Conservation (phyloP, 805 yeast species). For the Zygosaccharomyces bailii region DNA sequence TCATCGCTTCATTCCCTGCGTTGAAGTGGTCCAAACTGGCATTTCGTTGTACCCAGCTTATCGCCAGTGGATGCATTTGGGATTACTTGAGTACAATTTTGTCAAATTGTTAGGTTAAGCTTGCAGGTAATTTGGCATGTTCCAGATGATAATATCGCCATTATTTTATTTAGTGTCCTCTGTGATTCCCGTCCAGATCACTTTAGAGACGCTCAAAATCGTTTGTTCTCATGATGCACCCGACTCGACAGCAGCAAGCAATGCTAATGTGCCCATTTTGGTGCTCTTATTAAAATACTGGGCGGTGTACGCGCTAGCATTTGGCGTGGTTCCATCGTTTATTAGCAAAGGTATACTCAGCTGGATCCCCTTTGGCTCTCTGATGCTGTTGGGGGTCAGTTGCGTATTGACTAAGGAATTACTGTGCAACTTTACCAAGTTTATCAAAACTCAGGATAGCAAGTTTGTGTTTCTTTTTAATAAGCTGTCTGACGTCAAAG, state of each 20-base stretch:
- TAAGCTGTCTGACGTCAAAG: slow-evolving; percentile 17
- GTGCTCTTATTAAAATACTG: slow-evolving; percentile 24
- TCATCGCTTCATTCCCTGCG: background rate
- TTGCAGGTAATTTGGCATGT: background rate
- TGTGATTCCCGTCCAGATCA: slow-evolving; percentile 25
- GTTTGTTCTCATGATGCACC: slow-evolving; percentile 5
- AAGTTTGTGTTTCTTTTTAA: slow-evolving; percentile 16
- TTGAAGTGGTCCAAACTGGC: background rate
- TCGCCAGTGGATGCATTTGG: background rate
- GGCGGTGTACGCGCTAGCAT: slow-evolving; percentile 19
- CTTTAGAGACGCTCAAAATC: slow-evolving; percentile 21
- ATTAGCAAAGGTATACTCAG: slow-evolving; percentile 13
- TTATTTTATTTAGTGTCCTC: slow-evolving; percentile 18
- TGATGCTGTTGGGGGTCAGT: slow-evolving; percentile 10
- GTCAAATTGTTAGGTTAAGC: background rate
- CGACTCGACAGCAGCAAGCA: slow-evolving; percentile 7
- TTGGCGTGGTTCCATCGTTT: slow-evolving; percentile 17
- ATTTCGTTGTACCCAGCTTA: background rate
- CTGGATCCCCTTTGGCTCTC: slow-evolving; percentile 17
- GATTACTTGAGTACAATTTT: background rate
- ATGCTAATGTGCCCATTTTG: slow-evolving; percentile 9
- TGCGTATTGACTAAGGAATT: slow-evolving; percentile 19
- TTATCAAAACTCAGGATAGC: slow-evolving; percentile 20
- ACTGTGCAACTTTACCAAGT: slow-evolving; percentile 17
- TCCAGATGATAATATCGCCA: slow-evolving; percentile 11